Evolutionary conservation across 2,329 filamentous ascomycete genomes (phyloP), one percentile per base, ranked within the genome.

Genomic region (Aspergillus ochraceoroseus): DNA sequence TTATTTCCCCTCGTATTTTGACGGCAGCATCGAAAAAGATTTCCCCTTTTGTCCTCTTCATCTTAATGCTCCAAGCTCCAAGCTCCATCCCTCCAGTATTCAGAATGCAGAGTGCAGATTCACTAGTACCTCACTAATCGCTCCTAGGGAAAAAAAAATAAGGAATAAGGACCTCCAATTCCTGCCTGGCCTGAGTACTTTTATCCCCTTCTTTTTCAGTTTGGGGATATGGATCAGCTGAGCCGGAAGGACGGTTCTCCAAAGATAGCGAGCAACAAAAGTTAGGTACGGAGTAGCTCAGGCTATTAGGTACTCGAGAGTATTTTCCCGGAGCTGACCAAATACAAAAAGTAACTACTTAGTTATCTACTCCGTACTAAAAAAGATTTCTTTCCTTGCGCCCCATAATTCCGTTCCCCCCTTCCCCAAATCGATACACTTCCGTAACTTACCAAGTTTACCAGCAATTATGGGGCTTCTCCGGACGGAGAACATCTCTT

Each of bases 51-150:
- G 15, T 28, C 11, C 12, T 13, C n/a, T n/a, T n/a, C n/a, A n/a
- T n/a, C n/a, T 28, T 14, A 2, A 13, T n/a, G 12, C 22, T 32
- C n/a, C 15, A 14, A 32, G 29, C 38, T 34, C 31, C 13, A 22
- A 22, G 20, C 20, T 22, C 32, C 32, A 30, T 19, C 13, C 33
- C 19, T 26, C 38, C 25, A 25, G 32, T 35, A 26, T 6, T 14
- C n/a, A 23, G 17, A 22, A 13, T 31, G 26, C 19, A 35, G 30
- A 22, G 32, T 31, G 26, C 38, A 35, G 28, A 19, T 26, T 30
- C 26, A 35, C 38, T 41, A 41, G 38, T 41, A 41, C 32, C 38
- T 41, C 32, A 34, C 38, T 41, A 41, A 26, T 15, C 30, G 27
- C 26, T 23, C 9, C 26, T 35, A 35, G 19, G 9, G 7, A 11